These are phyloP conservation scores for Ogataea trehalophila DNA, from an alignment of 805 yeast species.

Conservation along the genomic window DNA sequence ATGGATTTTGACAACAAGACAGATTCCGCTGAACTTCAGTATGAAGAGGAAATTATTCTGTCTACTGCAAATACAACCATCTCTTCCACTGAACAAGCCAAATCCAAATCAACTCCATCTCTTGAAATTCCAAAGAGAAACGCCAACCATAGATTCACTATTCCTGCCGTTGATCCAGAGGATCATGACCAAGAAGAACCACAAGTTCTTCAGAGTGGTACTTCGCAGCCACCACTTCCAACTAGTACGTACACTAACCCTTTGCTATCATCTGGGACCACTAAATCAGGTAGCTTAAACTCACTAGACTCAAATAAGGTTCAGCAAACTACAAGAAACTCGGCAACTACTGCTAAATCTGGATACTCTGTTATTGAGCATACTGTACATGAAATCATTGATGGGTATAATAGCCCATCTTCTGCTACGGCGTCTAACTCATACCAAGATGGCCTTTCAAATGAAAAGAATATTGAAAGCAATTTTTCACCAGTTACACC, in stretches of 20 bases:
- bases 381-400: constrained; percentile 14
- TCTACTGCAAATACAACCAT: not conserved
- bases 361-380: constrained; percentile 4
- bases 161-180: not conserved
- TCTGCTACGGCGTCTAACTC: not conserved
- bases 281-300: not conserved
- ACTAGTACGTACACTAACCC: not conserved
- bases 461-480: too few relatives aligned
- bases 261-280: not conserved
- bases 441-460: too few relatives aligned
- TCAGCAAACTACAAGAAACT: not conserved
- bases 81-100: not conserved
- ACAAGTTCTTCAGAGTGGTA: not conserved
- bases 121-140: not conserved
- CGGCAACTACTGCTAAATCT: not conserved
- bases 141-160: not conserved
- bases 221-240: not conserved
- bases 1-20: not conserved
- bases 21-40: not conserved
- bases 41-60: not conserved
- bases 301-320: not conserved
- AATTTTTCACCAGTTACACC: constrained; percentile 1
- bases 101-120: not conserved
- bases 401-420: constrained; percentile 8
- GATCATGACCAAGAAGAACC: not conserved